Base-by-base conservation (phyloP, 768 basidiomycete species). In the Boletales sp. region DNA sequence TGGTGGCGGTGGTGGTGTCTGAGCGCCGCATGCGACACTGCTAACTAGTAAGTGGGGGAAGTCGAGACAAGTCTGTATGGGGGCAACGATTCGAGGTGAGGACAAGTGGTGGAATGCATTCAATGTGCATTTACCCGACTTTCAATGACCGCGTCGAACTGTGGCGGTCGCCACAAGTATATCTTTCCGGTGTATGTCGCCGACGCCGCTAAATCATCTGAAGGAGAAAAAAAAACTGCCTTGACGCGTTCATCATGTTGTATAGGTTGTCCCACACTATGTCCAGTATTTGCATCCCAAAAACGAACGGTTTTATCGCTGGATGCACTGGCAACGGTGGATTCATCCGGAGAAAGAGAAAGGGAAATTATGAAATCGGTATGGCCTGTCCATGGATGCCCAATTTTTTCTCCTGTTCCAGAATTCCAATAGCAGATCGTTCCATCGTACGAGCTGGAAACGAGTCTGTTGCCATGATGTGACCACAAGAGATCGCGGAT, bases 221-320 rank as follows among this genome's bases (percentile, higher is more conserved):
- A 46, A 4, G 50, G 49, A 13, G 57, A 54, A 30, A 58, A 58
- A 13, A 17, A n/a, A n/a, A 58, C 36, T 0, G 12, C 2, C 0
- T 3, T 0, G 14, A 50, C 32, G 2, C 0, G 0, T 5, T 7
- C 2, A 2, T 31, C 19, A 17, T 43, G 44, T 9, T 17, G 13
- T 1, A 51, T 28, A 19, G 8, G n/a, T 14, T 35, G 18, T 40
- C 46, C 33, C 6, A 25, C 19, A n/a, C 14, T 8, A 18, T 11
- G 2, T 5, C 32, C 44, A 4, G 43, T 39, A 5, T 18, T 1
- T 21, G 42, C 5, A 17, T 44, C 30, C 43, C 49, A 45, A 14
- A 50, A 46, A 18, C 49, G 32, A n/a, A 50, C 32, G 12, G 21
- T 32, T 15, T 6, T 11, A 11, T 40, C 18, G 4, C 1, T 6